phyloP scores from a whole-genome alignment of 768 basidiomycete species.

The Hortiboletus flavorubellus region DNA sequence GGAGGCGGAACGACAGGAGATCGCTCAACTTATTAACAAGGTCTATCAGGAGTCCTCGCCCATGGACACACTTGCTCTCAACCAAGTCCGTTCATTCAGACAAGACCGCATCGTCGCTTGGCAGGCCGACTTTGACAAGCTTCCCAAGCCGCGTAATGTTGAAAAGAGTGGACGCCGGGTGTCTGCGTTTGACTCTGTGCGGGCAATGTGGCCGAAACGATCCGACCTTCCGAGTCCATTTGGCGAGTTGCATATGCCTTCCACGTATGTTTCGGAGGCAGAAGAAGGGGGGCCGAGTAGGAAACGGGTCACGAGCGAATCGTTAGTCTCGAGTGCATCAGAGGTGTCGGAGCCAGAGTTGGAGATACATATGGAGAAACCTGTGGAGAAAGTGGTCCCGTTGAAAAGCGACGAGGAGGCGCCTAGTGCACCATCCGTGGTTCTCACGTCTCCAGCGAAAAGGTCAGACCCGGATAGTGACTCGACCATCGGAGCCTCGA shows the following conservation, averaged over 20 bases:
- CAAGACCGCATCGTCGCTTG: constrained; percentile 97
- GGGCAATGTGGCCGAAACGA: constrained; percentile 67
- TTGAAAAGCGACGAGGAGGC: constrained; percentile 19
- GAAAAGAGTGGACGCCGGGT: constrained; percentile 52
- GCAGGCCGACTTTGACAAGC: constrained; percentile 88
- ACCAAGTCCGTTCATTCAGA: constrained; percentile 77
- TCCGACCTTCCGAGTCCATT: constrained; percentile 53
- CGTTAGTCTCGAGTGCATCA: constrained; percentile 66
- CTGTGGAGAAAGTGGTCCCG: constrained; percentile 15
- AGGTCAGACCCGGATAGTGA: constrained; percentile 76
- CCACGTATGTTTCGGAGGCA: constrained; percentile 69
- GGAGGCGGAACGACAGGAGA: constrained; percentile 70
- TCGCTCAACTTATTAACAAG: constrained; percentile 66
- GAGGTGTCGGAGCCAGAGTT: constrained; percentile 67
- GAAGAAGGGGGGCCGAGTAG: constrained; percentile 54
- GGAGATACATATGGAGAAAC: constrained; percentile 24
- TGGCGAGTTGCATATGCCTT: constrained; percentile 53
- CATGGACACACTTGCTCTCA: constrained; percentile 84
- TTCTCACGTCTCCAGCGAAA: constrained; percentile 13
- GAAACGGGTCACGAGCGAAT: constrained; percentile 50
- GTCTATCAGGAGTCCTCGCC: constrained; percentile 79
- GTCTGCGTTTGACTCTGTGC: constrained; percentile 67
- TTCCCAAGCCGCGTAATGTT: constrained; percentile 65
- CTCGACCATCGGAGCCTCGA: constrained; percentile 71
- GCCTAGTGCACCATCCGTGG: constrained; percentile 4